Base-by-base conservation (phyloP, 768 basidiomycete genomes). In the Phlebiopsis flavidoalba region DNA sequence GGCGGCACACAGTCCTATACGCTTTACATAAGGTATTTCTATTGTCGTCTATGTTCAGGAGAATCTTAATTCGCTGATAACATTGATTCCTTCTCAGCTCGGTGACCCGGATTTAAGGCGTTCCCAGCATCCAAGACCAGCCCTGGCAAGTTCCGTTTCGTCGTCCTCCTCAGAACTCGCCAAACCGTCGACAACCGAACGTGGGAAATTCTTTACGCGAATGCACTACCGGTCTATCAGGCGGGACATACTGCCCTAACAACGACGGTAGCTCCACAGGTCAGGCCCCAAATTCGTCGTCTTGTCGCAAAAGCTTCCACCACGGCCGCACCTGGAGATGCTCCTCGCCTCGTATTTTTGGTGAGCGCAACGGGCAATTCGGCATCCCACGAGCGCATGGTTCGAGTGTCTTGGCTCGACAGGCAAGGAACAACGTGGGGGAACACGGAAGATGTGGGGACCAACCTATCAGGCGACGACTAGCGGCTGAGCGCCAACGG, bases 341-440 rank as follows among this genome's bases (percentile, higher is more conserved):
- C 65, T 66, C 54, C 53, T 71, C 55, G 58, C 63, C 40, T 57
- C 67, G 15, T 83, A 77, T 67, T 82, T n/a, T 84, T 69, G 62
- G 68, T 19, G 73, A 78, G 49, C 71, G 74, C 53, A 83, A 83
- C 60, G 82, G 79, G 79, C 76, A 78, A 22, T 82, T 77, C 56
- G 80, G 80, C 11, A 76, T 83, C 26, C 79, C 81, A n/a, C 6
- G 77, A 81, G 64, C 65, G n/a, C 70, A 21, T 83, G 80, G 80
- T 80, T 83, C 65, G n/a, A n/a, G n/a, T n/a, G n/a, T n/a, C n/a
- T n/a, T n/a, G 72, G 69, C 43, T 62, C 68, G n/a, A 71, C 76
- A 1, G 77, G 75, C 54, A n/a, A n/a, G n/a, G n/a, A n/a, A n/a
- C n/a, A n/a, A n/a, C n/a, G n/a, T n/a, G n/a, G n/a, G n/a, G n/a